Base-by-base conservation (phyloP, 441 rosid genomes). In the Populus hybrid region DNA sequence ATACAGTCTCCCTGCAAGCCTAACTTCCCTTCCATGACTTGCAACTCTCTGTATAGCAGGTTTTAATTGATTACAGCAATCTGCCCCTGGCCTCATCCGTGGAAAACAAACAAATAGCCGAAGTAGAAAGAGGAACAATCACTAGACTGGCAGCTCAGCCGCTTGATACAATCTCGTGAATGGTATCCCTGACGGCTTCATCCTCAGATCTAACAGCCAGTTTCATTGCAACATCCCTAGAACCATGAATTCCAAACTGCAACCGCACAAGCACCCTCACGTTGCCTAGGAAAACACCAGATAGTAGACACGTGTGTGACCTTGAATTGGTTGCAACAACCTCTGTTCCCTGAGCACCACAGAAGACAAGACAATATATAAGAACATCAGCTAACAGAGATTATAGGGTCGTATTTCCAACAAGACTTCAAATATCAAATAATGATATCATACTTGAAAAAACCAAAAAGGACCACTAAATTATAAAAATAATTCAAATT, bases 161-260 rank as follows among this genome's bases (percentile, higher is more conserved):
- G 86, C 91, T 87, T 6, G 91, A 92, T 64, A 96, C 95, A 74
- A 94, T 91, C 78, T 93, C 99, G 69, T 96, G 99, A 79, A 96
- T 93, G 73, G 91, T 90, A 68, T 88, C 93, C 24, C 94, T 90
- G 78, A 94, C 88, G 34, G 88, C 86, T 81, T 83, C 90, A 63
- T 94, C 97, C 42, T 96, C 98, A 0, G 99, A 91, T 87, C 98
- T 89, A 65, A 92, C 99, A 3, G 90, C 81, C 57, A 94, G 82
- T 83, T 96, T 96, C 99, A 96, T 94, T 2, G 95, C 97, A 23
- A 96, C 93, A 32, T 92, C 98, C 84, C 86, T 96, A 30, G 90
- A 81, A 74, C 92, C 88, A 67, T 91, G 93, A 21, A 96, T 82
- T 77, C 98, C 99, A 78, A 96, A 96, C 38, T 93, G 97, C 82